Base-by-base conservation (phyloP, 768 basidiomycete species). In the Butyriboletus loyo region DNA sequence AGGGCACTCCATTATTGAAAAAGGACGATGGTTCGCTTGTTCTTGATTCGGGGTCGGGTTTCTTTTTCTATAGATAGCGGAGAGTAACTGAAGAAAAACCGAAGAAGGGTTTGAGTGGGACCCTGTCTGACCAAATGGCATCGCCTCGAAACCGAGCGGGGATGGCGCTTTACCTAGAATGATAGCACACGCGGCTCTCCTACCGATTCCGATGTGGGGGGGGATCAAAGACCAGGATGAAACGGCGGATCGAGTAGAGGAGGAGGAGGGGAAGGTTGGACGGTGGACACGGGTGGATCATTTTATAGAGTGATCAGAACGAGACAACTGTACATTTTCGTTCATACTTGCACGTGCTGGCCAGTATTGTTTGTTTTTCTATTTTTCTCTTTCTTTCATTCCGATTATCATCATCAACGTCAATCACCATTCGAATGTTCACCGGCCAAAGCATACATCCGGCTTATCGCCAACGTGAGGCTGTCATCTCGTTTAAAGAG, bases 1-100 rank as follows among this genome's bases (percentile, higher is more conserved):
- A 11, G 85, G 85, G 64, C 81, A 84, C 51, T 85, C 83, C 73
- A 77, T 69, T 14, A 13, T 14, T 24, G 24, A 24, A 34, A 11
- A 4, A 1, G 17, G 32, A 7, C 24, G 30, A 32, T n/a, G n/a
- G 10, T n/a, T 13, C 24, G 45, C 7, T 19, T 35, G 32, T 14
- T 4, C 32, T 25, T 9, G 41, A 24, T 7, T 21, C 32, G 14
- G 30, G 22, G 35, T 50, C 22, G 41, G 10, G 11, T 13, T 30
- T 22, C 19, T 50, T 52, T n/a, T 49, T 39, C 38, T 41, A 48
- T 35, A 34, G n/a, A 43, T 54, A 46, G 30, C 28, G 32, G 30
- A 4, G 41, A 32, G 22, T 19, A 27, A 8, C 22, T 40, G 42
- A 40, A 46, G 13, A 34, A 27, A 42, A 19, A 19, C 7, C 7